Conservation (phyloP, 139 green algal species). For the Pseudopediastrum boryanum region DNA sequence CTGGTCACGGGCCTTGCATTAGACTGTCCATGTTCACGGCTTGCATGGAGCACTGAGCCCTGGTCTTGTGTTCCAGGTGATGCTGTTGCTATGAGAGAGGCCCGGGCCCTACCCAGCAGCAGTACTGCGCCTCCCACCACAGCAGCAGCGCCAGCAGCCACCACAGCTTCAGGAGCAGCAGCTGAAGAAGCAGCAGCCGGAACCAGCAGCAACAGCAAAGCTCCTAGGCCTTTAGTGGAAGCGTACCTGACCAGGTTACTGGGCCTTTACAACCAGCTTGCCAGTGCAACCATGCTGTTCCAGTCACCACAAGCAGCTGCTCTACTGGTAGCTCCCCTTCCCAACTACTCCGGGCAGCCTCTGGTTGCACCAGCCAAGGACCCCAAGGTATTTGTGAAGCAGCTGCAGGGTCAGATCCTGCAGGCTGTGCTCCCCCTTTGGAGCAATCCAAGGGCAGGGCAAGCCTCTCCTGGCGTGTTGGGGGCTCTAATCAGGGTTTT, state of each 20-base stretch:
- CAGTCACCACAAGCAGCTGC: constrained; percentile 41
- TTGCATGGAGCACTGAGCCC: too few relatives aligned
- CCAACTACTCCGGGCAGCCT: constrained; percentile 39
- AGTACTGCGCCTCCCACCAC: not conserved
- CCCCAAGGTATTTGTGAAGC: constrained; percentile 52
- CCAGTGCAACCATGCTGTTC: constrained; percentile 58
- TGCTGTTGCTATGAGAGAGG: too few relatives aligned
- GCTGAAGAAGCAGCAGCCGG: not conserved
- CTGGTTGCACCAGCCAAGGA: constrained; percentile 38
- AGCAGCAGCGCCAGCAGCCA: constrained; percentile 9
- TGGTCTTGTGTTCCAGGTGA: too few relatives aligned
- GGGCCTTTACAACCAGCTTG: constrained; percentile 70
- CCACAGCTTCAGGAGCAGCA: not conserved
- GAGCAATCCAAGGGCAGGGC: constrained; percentile 52
- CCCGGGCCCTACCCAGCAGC: not conserved
- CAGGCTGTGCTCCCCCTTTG: constrained; percentile 79
- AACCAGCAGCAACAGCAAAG: constrained; percentile 10
- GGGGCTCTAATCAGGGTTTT: constrained; percentile 61
- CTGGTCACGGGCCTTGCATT: too few relatives aligned
- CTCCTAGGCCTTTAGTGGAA: constrained; percentile 48
- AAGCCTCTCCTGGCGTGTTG: constrained; percentile 44
- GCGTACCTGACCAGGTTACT: constrained; percentile 46
- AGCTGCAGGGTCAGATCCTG: constrained; percentile 60
- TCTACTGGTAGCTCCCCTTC: constrained; percentile 62
- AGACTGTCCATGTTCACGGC: too few relatives aligned